phyloP scores from a whole-genome alignment of 371 early-diverging fungal species.

The Mortierella sp. region DNA sequence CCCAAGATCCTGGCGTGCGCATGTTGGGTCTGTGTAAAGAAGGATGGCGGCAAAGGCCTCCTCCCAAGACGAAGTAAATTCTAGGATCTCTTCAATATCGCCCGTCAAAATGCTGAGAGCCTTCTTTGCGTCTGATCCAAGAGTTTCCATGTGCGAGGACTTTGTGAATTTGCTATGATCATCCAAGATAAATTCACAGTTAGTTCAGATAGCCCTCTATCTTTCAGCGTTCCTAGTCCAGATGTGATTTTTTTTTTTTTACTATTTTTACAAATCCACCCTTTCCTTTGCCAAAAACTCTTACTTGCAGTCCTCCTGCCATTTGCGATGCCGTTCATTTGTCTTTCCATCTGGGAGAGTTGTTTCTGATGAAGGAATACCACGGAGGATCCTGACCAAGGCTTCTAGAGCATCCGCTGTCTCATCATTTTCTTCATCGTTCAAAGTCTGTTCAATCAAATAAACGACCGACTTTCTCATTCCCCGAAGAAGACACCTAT shows the following conservation, averaged over 20 bases:
- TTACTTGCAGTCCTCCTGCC: conserved; percentile 43
- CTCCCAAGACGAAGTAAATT: conserved; percentile 31
- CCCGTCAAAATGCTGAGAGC: conserved; percentile 29
- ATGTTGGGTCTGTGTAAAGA: conserved; percentile 31
- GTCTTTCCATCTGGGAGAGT: conserved; percentile 11
- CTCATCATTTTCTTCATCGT: conserved; percentile 30
- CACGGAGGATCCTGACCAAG: conserved; percentile 25
- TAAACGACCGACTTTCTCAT: conserved; percentile 29
- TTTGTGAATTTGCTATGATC: conserved; percentile 27
- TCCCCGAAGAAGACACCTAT: conserved; percentile 43
- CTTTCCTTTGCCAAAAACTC: too few species aligned
- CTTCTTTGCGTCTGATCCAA: conserved; percentile 19
- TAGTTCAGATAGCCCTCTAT: too few species aligned
- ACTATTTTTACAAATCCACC: too few species aligned
- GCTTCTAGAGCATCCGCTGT: conserved; percentile 27
- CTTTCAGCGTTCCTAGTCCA: too few species aligned
- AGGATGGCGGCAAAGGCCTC: conserved; percentile 43
- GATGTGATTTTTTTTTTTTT: too few species aligned
- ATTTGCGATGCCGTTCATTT: conserved; percentile 19
- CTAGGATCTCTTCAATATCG: conserved; percentile 28
- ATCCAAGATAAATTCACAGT: too few species aligned
- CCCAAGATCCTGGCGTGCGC: conserved; percentile 27
- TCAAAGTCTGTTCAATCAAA: conserved; percentile 37
- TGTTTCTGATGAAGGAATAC: conserved; percentile 26
- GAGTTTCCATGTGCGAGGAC: conserved; percentile 14